Percentiles rank a stretch among this genome's conserved stretches.
Conservation (phyloP, 257 asterid species). For the Penstemon davidsonii region DNA sequence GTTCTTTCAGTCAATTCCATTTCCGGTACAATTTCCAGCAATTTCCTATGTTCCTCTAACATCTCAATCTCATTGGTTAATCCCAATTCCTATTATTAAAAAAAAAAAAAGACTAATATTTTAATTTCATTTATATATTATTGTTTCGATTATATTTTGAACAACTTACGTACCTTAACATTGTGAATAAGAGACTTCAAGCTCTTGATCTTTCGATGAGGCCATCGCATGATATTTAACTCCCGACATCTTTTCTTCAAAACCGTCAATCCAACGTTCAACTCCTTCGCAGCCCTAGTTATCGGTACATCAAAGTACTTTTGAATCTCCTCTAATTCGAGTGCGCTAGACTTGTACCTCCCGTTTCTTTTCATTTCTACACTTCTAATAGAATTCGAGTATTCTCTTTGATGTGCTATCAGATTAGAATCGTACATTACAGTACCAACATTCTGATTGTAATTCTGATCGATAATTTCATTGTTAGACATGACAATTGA, state of each 20-base stretch:
- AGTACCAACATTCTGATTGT: background rate
- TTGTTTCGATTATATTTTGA: background rate
- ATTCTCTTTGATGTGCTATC: background rate
- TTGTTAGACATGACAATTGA: slow-evolving; percentile 17
- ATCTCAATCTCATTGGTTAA: slow-evolving; percentile 57
- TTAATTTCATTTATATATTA: background rate
- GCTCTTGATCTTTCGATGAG: slow-evolving; percentile 90
- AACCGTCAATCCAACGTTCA: slow-evolving; percentile 76
- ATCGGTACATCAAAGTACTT: slow-evolving; percentile 73
- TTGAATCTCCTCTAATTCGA: slow-evolving; percentile 64
- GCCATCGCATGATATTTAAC: slow-evolving; percentile 75
- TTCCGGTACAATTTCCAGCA: slow-evolving; percentile 65
- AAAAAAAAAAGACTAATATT: background rate
- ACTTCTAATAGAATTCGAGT: background rate
- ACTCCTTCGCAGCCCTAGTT: slow-evolving; percentile 70
- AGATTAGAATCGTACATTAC: background rate
- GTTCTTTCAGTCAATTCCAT: slow-evolving; percentile 78
- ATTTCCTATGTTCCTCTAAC: slow-evolving; percentile 75
- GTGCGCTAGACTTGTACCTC: slow-evolving; percentile 38
- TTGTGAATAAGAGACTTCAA: slow-evolving; percentile 71
- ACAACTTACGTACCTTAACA: slow-evolving; percentile 52
- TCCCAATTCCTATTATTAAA: slow-evolving; percentile 62
- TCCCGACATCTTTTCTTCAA: slow-evolving; percentile 83
- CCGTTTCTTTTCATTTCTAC: slow-evolving; percentile 18
- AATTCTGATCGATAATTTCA: background rate